These are phyloP conservation scores for Monosporascus sp. DNA, from an alignment of 2,329 filamentous ascomycete species.

Conservation along the genomic window DNA sequence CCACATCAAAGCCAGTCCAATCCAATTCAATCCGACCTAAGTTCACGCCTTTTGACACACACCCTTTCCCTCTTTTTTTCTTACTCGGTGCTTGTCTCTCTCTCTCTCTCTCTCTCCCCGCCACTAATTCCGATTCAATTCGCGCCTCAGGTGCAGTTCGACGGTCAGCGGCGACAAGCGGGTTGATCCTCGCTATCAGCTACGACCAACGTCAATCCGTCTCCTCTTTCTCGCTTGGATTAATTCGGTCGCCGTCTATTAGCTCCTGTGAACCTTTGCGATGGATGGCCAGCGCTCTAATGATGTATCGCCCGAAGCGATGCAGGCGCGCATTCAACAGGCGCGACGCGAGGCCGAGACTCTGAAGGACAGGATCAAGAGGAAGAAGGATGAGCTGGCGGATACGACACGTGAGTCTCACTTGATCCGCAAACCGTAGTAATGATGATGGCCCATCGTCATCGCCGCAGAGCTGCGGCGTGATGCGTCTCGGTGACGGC, in stretches of 20 bases:
- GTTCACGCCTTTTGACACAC: not conserved
- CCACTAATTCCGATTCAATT: not conserved
- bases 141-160: not conserved
- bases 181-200: not conserved
- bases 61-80: conserved; percentile 1
- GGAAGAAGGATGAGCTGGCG: conserved; percentile 99
- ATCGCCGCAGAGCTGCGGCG: conserved; percentile 5
- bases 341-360: conserved; percentile 96
- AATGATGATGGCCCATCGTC: not conserved
- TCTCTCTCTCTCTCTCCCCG: not conserved
- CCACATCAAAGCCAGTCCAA: not conserved
- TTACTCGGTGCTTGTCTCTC: not conserved
- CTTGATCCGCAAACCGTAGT: not conserved
- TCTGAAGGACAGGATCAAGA: conserved; percentile 97
- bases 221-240: not conserved
- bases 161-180: not conserved
- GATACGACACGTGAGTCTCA: conserved; percentile 85
- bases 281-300: conserved; percentile 55
- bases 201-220: not conserved
- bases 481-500: not conserved
- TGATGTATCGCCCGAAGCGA: conserved; percentile 67
- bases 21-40: not conserved
- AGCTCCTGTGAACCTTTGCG: conserved; percentile 15
- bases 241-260: not conserved
- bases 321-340: conserved; percentile 89